Evolutionary conservation across 116 monocot species (phyloP).

Genomic region (Phalaenopsis hybrid): DNA sequence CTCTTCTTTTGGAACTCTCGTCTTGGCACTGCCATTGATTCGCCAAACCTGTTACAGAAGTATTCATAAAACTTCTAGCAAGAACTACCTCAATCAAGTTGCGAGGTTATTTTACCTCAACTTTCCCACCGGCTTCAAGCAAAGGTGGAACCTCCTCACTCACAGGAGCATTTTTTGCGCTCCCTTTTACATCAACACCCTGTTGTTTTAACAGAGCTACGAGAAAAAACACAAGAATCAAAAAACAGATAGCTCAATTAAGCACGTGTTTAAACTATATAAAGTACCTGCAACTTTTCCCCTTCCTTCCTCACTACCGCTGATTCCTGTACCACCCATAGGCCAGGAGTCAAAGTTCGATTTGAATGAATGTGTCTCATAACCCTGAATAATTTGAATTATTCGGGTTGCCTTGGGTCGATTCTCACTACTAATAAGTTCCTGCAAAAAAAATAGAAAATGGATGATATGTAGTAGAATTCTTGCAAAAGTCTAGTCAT

Average conservation of each 20-base stretch:
- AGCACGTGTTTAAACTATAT: conserved; percentile 1
- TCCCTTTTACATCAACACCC: conserved; percentile 87
- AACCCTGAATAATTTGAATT: conserved; percentile 84
- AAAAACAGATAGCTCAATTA: not conserved
- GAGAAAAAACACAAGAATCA: conserved; percentile 12
- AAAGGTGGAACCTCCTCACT: conserved; percentile 81
- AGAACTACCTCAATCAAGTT: not conserved
- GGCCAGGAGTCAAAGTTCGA: conserved; percentile 94
- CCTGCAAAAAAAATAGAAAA: conserved; percentile 32
- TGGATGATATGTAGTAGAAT: not conserved
- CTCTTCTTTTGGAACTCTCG: conserved; percentile 55
- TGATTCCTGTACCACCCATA: conserved; percentile 24
- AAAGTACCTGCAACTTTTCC: conserved; percentile 95
- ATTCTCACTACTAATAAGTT: conserved; percentile 58
- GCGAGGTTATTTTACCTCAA: conserved; percentile 35
- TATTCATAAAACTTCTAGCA: not conserved
- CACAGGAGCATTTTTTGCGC: conserved; percentile 54
- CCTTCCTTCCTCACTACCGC: conserved; percentile 72
- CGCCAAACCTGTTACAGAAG: conserved; percentile 62
- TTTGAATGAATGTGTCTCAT: conserved; percentile 88
- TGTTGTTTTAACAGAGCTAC: conserved; percentile 90
- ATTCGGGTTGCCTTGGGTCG: conserved; percentile 69
- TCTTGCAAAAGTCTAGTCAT: not conserved
- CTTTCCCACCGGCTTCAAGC: conserved; percentile 68
- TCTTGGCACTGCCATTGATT: conserved; percentile 81